Evolutionary conservation across 371 early-diverging fungal genomes (phyloP), one percentile per base, ranked within the genome.

Genomic region (Mortierella sp.): DNA sequence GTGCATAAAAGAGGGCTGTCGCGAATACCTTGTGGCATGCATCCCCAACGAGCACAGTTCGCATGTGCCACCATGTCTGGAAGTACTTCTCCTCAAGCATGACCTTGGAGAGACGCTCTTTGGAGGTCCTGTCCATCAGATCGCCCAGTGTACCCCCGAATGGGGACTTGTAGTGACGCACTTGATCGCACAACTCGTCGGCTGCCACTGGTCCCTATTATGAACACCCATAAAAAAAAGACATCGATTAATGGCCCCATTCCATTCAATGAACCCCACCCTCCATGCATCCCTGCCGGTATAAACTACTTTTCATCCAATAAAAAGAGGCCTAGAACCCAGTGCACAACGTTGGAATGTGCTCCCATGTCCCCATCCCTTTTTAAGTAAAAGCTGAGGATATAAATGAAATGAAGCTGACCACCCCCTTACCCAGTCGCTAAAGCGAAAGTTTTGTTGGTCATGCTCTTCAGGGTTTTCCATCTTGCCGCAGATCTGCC

Each of bases 101-200:
- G 24, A 72, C 62, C 46, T 62, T 65, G 8, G 66, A 72, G 8
- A 66, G 22, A 4, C 53, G 58, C 0, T 54, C 63, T 24, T 54
- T 53, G 6, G 44, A 44, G 0, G 66, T 66, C 1, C 49, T 52
- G n/a, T 72, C 57, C 3, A 72, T 49, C 13, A 72, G 1, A 14
- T 65, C 62, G 0, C 66, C 72, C 16, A 72, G 24, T 2, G 55
- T 66, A 2, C 72, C 66, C 8, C 72, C 66, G 40, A n/a, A 62
- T 0, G 66, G 57, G 25, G 29, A 41, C 24, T 66, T 56, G 62
- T 61, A 65, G 29, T 67, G 50, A 4, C 63, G 59, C 16, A 73
- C 63, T 55, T 54, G 19, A 7, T 62, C 55, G 25, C 63, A 62
- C 14, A 63, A 39, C n/a, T 63, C 64, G 22, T 57, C 64, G 6